Percentiles rank a stretch among this genome's conserved stretches.
Conservation (phyloP, 2,329 filamentous ascomycete genomes). For the Cryphonectria carpinicola region DNA sequence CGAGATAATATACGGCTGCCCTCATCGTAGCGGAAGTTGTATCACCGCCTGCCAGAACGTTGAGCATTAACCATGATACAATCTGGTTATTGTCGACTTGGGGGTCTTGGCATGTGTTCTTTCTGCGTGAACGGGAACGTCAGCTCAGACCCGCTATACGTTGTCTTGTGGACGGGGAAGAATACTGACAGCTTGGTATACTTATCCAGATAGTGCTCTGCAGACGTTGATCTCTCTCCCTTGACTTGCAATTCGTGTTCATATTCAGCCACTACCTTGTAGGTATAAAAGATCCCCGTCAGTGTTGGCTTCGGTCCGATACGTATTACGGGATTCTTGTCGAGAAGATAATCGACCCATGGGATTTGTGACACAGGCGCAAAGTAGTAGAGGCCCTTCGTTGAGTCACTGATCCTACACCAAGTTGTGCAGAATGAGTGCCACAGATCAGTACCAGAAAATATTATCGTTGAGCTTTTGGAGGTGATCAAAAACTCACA, state of each 20-base stretch:
- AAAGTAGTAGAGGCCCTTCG: slow-evolving; percentile 40
- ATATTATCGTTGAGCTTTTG: neutral
- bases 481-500: neutral
- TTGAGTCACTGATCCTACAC: slow-evolving; percentile 8
- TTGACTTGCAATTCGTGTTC: neutral
- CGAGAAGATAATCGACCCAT: slow-evolving; percentile 35
- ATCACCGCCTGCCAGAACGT: slow-evolving; percentile 43
- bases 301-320: slow-evolving; percentile 31
- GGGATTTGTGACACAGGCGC: slow-evolving; percentile 35
- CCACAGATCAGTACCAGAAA: neutral
- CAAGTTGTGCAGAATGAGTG: neutral
- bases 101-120: neutral
- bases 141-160: neutral
- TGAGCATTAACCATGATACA: slow-evolving; percentile 41
- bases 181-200: slow-evolving; percentile 13
- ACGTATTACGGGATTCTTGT: slow-evolving; percentile 37
- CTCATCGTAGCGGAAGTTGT: slow-evolving; percentile 42
- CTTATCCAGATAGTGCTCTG: slow-evolving; percentile 13
- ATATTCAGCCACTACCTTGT: slow-evolving; percentile 16
- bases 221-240: neutral
- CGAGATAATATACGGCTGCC: slow-evolving; percentile 41
- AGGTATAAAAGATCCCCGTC: slow-evolving; percentile 10
- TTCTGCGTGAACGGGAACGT: neutral
- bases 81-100: slow-evolving; percentile 43
- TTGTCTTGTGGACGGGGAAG: no score